Evolutionary conservation across 306 rosid species (phyloP), one percentile per base, ranked within the genome.

Genomic region (Carpinus viminea): DNA sequence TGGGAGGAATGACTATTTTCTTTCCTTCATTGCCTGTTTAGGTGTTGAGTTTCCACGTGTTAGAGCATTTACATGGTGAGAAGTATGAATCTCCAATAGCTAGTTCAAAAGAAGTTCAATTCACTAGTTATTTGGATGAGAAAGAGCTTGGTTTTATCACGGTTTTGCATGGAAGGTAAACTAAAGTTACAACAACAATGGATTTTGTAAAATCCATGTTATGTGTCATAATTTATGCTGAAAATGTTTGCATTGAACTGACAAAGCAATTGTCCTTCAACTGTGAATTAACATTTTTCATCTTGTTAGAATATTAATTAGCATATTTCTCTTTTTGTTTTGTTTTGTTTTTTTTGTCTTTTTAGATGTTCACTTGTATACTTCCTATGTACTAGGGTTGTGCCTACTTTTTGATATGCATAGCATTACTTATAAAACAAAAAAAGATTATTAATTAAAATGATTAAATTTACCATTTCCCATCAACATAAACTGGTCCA

Each of bases 131-230:
- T 82, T 77, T 82, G 76, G 86, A 84, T 68, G 96, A 92, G 83
- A 85, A 69, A 72, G 92, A 84, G 76, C 83, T 85, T 81, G 91
- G 89, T 78, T 91, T 88, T 86, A 81, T 91, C 78, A 92, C 90
- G 71, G 87, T 89, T 79, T 78, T 94, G 81, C 74, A 81, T 76
- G 98, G 98, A 89, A 94, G 98, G 98, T 93, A 85, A 81, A 1
- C 51, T 82, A 45, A 34, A 76, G 70, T 50, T 62, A 71, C 26
- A 53, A 51, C 62, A 20, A 26, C 73, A 56, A 80, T 41, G 26
- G 72, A 61, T 66, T 34, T 36, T 66, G 28, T 66, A 28, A 18
- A 34, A 3, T 41, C 51, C 38, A 7, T 41, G 72, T n/a, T n/a
- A n/a, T n/a, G 8, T 4, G 2, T 38, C 16, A 4, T 18, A 20